Evolutionary conservation across 2,329 filamentous ascomycete genomes (phyloP).

Genomic region (Zelopaecilomyces penicillatus): DNA sequence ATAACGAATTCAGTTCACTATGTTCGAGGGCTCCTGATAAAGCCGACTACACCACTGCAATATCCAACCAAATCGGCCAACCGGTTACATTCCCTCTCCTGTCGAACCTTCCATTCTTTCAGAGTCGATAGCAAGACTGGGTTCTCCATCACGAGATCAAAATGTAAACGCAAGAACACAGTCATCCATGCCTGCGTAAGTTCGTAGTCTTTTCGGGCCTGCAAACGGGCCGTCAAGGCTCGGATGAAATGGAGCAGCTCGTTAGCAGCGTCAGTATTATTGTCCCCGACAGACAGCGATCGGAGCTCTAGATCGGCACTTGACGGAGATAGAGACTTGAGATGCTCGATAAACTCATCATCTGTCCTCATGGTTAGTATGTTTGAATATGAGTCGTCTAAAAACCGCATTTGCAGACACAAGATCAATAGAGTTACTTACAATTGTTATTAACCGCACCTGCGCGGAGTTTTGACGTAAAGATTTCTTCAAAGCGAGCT

Average conservation of each 20-base stretch:
- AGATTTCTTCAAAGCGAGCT: constrained; percentile 47
- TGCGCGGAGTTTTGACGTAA: constrained; percentile 47
- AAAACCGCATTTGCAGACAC: too few relatives aligned
- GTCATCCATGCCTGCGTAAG: constrained; percentile 96
- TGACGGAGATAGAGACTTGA: constrained; percentile 74
- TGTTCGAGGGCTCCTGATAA: constrained; percentile 58
- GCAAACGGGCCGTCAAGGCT: constrained; percentile 66
- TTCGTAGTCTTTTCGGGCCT: constrained; percentile 74
- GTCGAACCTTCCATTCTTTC: constrained; percentile 60
- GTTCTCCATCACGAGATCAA: constrained; percentile 45
- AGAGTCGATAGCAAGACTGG: constrained; percentile 50
- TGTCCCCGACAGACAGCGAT: constrained; percentile 50
- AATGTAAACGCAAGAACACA: constrained; percentile 78
- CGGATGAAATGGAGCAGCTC: constrained; percentile 73
- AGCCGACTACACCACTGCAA: constrained; percentile 76
- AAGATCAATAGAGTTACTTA: constrained; percentile 31
- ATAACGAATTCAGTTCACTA: constrained; percentile 16
- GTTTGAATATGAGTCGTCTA: neutral
- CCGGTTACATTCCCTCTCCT: constrained; percentile 62
- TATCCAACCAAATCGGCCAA: constrained; percentile 75
- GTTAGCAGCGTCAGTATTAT: constrained; percentile 45
- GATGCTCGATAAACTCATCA: constrained; percentile 61
- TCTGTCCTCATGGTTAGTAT: constrained; percentile 32
- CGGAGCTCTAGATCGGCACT: constrained; percentile 87
- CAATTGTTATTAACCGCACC: constrained; percentile 51